A percentile compares a stretch with the other conserved stretches of the same genome.
These are phyloP conservation scores for Hypericum androsaemum DNA, from an alignment of 345 rosid genomes.

Conservation along the genomic window DNA sequence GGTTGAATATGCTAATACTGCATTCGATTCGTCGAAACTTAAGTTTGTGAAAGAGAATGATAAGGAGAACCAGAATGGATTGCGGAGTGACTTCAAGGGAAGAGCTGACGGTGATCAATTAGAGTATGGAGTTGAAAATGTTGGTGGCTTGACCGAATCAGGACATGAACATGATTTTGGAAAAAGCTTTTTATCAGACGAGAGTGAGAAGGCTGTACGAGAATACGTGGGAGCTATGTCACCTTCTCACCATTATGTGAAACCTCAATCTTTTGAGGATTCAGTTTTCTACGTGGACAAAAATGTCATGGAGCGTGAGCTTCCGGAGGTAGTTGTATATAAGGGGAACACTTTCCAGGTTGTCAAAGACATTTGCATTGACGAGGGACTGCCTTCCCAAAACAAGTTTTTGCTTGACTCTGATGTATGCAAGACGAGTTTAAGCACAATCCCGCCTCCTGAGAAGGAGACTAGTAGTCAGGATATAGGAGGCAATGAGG, in stretches of 20 bases:
- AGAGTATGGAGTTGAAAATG: conserved; percentile 10
- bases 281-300: conserved; percentile 46
- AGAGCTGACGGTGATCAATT: conserved; percentile 15
- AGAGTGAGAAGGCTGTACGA: conserved; percentile 15
- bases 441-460: conserved; percentile 10
- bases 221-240: conserved; percentile 14
- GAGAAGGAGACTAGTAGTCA: conserved; percentile 19
- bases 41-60: conserved; percentile 23
- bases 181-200: conserved; percentile 12
- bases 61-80: conserved; percentile 20
- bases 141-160: conserved; percentile 18
- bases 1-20: conserved; percentile 26
- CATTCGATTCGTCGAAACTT: conserved; percentile 22
- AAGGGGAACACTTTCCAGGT: conserved; percentile 43
- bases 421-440: conserved; percentile 20
- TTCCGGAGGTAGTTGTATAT: conserved; percentile 67
- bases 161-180: conserved; percentile 16
- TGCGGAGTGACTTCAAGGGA: conserved; percentile 13
- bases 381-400: conserved; percentile 53
- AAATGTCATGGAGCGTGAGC: conserved; percentile 37
- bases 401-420: conserved; percentile 44
- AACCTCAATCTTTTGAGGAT: conserved; percentile 22
- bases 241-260: conserved; percentile 11
- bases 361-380: conserved; percentile 70
- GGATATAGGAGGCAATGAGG: conserved; percentile 8